These are phyloP conservation scores for Zygotorulaspora mrakii DNA, from an alignment of 1,139 yeast species.

Conservation along the genomic window DNA sequence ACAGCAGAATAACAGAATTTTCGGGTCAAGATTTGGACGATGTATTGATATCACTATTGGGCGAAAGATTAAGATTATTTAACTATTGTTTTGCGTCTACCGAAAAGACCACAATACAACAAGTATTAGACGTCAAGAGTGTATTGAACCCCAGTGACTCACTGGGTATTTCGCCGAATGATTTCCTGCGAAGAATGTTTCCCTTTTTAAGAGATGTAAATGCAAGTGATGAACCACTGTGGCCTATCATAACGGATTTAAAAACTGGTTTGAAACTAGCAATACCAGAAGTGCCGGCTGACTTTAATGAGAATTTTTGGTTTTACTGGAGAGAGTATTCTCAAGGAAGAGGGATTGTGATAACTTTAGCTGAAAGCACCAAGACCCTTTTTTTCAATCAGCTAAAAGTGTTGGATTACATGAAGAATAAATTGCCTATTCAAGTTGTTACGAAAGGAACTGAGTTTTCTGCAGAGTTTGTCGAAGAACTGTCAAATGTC, in stretches of 20 bases:
- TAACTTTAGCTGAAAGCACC: constrained; percentile 9
- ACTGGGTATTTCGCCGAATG: background rate
- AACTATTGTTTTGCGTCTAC: constrained; percentile 13
- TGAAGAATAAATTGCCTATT: constrained; percentile 14
- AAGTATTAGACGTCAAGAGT: constrained; percentile 4
- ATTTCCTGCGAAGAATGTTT: constrained; percentile 13
- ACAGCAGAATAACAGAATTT: constrained; percentile 3
- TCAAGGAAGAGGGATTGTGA: constrained; percentile 16
- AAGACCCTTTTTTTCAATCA: constrained; percentile 6
- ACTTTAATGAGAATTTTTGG: constrained; percentile 10
- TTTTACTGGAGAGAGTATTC: constrained; percentile 10
- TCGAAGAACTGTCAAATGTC: constrained; percentile 2
- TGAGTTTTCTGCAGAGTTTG: constrained; percentile 4
- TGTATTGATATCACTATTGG: constrained; percentile 1
- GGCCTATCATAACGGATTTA: constrained; percentile 6
- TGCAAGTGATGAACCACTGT: background rate
- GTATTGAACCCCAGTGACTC: background rate
- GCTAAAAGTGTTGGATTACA: constrained; percentile 8
- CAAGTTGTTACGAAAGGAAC: constrained; percentile 12
- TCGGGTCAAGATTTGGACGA: constrained; percentile 2
- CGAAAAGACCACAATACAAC: background rate
- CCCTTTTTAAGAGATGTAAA: constrained; percentile 11
- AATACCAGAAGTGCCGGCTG: constrained; percentile 1
- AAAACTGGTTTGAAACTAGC: constrained; percentile 2
- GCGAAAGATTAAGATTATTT: constrained; percentile 14